Conservation (phyloP, 2,329 filamentous ascomycete genomes). For the Metarhizium brunneum region DNA sequence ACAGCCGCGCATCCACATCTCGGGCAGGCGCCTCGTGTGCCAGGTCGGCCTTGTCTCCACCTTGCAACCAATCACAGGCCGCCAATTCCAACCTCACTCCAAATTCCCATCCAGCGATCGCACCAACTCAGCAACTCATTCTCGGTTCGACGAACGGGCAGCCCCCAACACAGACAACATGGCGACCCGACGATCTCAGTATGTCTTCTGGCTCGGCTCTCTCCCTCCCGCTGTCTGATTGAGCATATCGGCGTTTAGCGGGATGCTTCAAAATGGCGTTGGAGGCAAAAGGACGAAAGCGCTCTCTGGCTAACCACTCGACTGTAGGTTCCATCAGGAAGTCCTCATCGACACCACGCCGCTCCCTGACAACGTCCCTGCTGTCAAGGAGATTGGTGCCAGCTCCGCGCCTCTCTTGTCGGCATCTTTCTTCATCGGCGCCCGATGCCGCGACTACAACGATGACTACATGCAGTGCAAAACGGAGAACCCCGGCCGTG, state of each 20-base stretch:
- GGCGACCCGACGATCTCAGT: conserved; percentile 34
- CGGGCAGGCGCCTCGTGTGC: conserved; percentile 1
- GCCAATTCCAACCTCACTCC: conserved; percentile 31
- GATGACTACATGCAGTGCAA: conserved; percentile 99
- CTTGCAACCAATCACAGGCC: conserved; percentile 24
- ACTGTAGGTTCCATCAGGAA: conserved; percentile 80
- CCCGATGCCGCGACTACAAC: conserved; percentile 89
- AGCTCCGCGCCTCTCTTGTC: conserved; percentile 88
- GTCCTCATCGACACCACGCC: conserved; percentile 93
- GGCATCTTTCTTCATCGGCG: conserved; percentile 93
- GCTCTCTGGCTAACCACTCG: conserved; percentile 16
- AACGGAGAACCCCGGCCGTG: conserved; percentile 80
- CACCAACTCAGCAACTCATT: conserved; percentile 16
- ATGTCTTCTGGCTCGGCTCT: conserved; percentile 13
- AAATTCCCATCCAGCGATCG: conserved; percentile 11
- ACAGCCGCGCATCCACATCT: background rate
- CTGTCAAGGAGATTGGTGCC: conserved; percentile 86
- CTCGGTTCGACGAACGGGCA: conserved; percentile 17
- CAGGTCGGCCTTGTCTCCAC: conserved; percentile 21
- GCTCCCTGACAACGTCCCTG: conserved; percentile 82
- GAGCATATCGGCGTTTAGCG: background rate
- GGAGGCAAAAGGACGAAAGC: background rate
- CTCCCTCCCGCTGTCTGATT: background rate
- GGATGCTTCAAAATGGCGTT: background rate
- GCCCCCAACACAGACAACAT: conserved; percentile 24